These are phyloP conservation scores for Cystofilobasidium macerans DNA, from an alignment of 768 basidiomycete species.

Conservation along the genomic window DNA sequence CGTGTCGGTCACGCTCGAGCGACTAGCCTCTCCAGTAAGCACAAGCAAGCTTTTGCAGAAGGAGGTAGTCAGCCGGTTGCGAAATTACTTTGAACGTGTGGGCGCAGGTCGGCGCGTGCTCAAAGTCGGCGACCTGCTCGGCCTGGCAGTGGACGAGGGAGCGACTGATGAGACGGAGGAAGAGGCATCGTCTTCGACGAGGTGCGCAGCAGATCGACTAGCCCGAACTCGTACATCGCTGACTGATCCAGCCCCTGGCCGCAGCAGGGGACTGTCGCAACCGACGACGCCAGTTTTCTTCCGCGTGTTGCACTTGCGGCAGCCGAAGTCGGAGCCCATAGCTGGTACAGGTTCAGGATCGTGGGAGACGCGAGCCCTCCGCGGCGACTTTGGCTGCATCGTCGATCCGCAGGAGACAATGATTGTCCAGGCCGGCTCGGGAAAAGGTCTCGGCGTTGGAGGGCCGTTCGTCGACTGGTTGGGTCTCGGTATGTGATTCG, in stretches of 20 bases:
- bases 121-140: slow-evolving; percentile 33
- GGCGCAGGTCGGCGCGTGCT: slow-evolving; percentile 20
- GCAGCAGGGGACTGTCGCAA: background rate
- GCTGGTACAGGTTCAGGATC: slow-evolving; percentile 32
- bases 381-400: slow-evolving; percentile 73
- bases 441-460: slow-evolving; percentile 54
- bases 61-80: slow-evolving; percentile 53
- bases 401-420: slow-evolving; percentile 62
- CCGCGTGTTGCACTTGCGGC: slow-evolving; percentile 17
- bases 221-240: too few species aligned
- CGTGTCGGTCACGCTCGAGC: slow-evolving; percentile 57
- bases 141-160: slow-evolving; percentile 19
- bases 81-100: slow-evolving; percentile 49
- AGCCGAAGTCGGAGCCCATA: slow-evolving; percentile 31
- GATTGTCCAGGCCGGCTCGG: slow-evolving; percentile 67
- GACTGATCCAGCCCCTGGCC: too few species aligned
- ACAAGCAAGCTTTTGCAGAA: slow-evolving; percentile 55
- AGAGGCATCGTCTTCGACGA: background rate
- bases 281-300: slow-evolving; percentile 18
- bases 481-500: slow-evolving; percentile 44
- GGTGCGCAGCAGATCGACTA: background rate
- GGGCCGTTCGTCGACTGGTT: slow-evolving; percentile 43
- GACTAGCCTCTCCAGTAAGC: slow-evolving; percentile 65
- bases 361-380: slow-evolving; percentile 37
- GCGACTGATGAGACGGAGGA: background rate